phyloP scores from a whole-genome alignment of 2,329 filamentous ascomycete species.

The Cryoendolithus antarcticus region DNA sequence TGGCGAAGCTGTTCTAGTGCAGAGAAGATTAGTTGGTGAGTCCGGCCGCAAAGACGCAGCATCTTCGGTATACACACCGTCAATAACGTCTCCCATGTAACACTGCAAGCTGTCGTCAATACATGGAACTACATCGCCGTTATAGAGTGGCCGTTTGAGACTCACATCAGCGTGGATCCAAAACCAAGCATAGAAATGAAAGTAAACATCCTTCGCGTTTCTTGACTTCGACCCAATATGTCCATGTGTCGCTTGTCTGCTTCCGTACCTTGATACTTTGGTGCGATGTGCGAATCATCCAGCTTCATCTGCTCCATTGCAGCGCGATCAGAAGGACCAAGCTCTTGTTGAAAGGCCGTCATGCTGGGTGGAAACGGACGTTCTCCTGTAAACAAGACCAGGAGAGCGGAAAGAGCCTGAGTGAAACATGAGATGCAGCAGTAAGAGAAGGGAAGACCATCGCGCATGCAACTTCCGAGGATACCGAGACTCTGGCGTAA shows the following conservation, averaged over 20 bases:
- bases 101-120: background rate
- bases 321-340: background rate
- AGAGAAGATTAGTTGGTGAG: too few relatives aligned
- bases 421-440: background rate
- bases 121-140: too few relatives aligned
- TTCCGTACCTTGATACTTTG: constrained; percentile 3
- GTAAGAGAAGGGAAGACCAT: background rate
- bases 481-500: too few relatives aligned
- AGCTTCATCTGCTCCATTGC: background rate
- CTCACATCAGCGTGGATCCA: constrained; percentile 18
- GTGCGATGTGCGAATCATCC: background rate
- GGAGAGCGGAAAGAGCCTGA: background rate
- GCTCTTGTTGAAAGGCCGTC: constrained; percentile 1
- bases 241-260: constrained; percentile 3
- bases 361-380: background rate
- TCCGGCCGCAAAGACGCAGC: too few relatives aligned
- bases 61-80: background rate
- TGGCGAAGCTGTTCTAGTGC: constrained; percentile 3
- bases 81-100: constrained; percentile 19
- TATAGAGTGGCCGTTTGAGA: too few relatives aligned
- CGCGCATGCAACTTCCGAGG: background rate
- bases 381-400: background rate
- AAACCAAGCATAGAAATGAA: constrained; percentile 21
- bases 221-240: constrained; percentile 2
- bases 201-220: constrained; percentile 16